Conservation (phyloP, 805 yeast species). For the Maudiozyma saulgeensis region DNA sequence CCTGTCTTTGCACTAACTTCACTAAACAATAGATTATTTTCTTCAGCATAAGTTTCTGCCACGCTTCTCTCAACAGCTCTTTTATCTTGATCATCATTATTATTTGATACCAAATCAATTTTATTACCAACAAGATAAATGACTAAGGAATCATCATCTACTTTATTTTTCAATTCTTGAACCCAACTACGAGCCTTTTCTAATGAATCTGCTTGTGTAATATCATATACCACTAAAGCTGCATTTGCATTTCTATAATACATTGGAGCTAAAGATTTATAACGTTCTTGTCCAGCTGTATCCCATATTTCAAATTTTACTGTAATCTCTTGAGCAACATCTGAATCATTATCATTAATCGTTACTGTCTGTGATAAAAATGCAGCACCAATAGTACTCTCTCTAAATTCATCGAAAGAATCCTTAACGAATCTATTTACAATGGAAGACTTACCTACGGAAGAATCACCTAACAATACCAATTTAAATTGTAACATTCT, state of each 20-base stretch:
- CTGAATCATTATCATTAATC: constrained; percentile 7
- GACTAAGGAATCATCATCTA: constrained; percentile 55
- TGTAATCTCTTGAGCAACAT: constrained; percentile 12
- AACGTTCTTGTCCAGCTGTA: constrained; percentile 92
- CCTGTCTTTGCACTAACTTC: constrained; percentile 57
- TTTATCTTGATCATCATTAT: constrained; percentile 49
- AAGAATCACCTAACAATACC: constrained; percentile 72
- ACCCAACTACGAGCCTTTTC: constrained; percentile 81
- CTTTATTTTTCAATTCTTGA: constrained; percentile 82
- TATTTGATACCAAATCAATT: constrained; percentile 46
- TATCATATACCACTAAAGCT: constrained; percentile 83
- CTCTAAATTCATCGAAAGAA: constrained; percentile 66
- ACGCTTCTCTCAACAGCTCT: constrained; percentile 37
- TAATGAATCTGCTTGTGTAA: constrained; percentile 62
- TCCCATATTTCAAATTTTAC: constrained; percentile 74
- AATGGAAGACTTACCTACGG: constrained; percentile 74
- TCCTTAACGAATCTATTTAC: constrained; percentile 71
- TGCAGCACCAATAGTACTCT: constrained; percentile 98
- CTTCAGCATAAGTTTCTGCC: constrained; percentile 48
- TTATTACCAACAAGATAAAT: constrained; percentile 88
- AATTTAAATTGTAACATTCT: constrained; percentile 47
- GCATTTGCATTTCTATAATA: constrained; percentile 72
- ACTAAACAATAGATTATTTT: constrained; percentile 39
- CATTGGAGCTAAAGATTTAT: constrained; percentile 76
- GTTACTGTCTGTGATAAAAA: constrained; percentile 74